Percentiles rank a stretch among this genome's conserved stretches.
Evolutionary conservation across 23 red algal genomes (phyloP).

Genomic region (Cyanidiococcus yangmingshanensis): DNA sequence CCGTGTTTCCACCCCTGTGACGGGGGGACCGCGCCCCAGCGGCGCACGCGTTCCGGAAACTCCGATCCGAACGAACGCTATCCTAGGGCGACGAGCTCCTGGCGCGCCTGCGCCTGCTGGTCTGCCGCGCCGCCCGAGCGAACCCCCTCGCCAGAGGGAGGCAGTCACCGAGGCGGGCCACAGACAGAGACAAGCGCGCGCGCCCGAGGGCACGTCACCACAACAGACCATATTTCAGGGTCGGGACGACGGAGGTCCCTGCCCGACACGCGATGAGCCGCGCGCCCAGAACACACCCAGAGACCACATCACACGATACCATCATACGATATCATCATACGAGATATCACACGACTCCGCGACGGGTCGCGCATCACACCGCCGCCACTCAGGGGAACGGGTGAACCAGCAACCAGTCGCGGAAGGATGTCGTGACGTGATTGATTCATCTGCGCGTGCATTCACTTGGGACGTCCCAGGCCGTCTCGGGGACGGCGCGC

Average conservation of each 20-base stretch:
- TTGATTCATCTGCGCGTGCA: not conserved
- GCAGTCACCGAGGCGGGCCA: not conserved
- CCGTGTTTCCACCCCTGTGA: too few relatives aligned
- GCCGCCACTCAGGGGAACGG: not conserved
- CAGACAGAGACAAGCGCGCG: not conserved
- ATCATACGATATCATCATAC: not conserved
- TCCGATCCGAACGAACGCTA: too few relatives aligned
- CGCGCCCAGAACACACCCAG: not conserved
- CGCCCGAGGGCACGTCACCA: not conserved
- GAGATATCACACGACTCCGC: not conserved
- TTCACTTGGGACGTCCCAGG: not conserved
- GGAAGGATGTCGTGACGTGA: not conserved
- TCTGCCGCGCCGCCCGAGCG: too few relatives aligned
- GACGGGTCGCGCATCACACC: not conserved
- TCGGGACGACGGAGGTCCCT: not conserved
- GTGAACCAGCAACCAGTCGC: not conserved
- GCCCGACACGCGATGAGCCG: not conserved
- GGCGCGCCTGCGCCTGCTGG: too few relatives aligned
- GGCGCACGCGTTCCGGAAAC: too few relatives aligned
- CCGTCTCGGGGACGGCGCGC: not conserved
- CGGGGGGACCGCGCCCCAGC: too few relatives aligned
- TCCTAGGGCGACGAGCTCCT: too few relatives aligned
- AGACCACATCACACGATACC: not conserved
- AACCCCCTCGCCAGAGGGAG: too few relatives aligned
- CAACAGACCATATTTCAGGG: not conserved